Base-by-base conservation (phyloP, 1,284 basidiomycete species). In the Tilletia caries region DNA sequence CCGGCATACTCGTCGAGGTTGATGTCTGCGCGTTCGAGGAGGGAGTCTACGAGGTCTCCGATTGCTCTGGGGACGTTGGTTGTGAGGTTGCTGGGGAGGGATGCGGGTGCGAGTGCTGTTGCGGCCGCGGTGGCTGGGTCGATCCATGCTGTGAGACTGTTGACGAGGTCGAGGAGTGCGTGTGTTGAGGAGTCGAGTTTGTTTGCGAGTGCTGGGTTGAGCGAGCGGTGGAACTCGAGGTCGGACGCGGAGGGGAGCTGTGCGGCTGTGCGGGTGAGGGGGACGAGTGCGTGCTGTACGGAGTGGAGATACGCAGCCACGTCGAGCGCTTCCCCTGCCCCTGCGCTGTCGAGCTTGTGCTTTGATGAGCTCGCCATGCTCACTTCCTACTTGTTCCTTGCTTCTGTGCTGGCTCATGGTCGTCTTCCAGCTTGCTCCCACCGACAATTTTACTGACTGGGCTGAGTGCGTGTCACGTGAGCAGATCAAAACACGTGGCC, bases 21-120 rank as follows among this genome's bases (percentile, higher is more conserved):
- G 3, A 89, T 89, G 81, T 96, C 92, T 6, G 93, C 91, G 68
- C 89, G 87, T 83, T 98, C 95, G 68, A 96, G 85, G 68, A 97
- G 83, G 46, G 88, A 87, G 83, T 98, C 95, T 84, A 96, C 88
- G 0, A 89, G 85, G 80, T 95, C 92, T 20, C 92, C 90, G 0
- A 95, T 87, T 37, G 88, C 37, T 29, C 66, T n/a, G n/a, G 37
- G 32, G 10, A 52, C 48, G 18, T 4, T 25, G 18, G 25, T 48
- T 13, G 8, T 18, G 2, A 32, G 34, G 12, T 12, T 44, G 27
- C 44, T 4, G 10, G 18, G 29, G 25, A 65, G 64, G 20, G n/a
- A n/a, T 43, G n/a, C n/a, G n/a, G n/a, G 20, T n/a, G 41, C n/a
- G 4, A 46, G 37, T 10, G 13, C 34, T n/a, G 41, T 44, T 8